Evolutionary conservation across 176 grass and related monocot genomes (phyloP).

Genomic region (Triticum timopheevii): DNA sequence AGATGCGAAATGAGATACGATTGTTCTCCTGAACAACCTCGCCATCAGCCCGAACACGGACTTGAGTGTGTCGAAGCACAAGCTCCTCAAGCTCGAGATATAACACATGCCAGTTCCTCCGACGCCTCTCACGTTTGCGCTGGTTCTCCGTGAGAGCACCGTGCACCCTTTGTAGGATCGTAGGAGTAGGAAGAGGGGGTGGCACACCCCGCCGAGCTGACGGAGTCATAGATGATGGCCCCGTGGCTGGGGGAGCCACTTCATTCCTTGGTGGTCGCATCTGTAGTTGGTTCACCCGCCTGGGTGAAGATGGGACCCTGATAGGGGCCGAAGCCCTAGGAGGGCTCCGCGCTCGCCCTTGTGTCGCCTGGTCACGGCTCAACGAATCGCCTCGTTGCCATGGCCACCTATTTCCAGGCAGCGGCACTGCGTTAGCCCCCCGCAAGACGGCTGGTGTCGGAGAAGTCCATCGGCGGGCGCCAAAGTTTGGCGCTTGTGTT

Average conservation of each 20-base stretch:
- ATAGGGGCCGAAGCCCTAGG: not conserved
- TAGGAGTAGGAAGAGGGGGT: not conserved
- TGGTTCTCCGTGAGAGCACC: not conserved
- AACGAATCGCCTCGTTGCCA: not conserved
- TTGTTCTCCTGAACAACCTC: too few relatives aligned
- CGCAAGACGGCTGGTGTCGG: not conserved
- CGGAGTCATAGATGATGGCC: not conserved
- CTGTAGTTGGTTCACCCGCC: not conserved
- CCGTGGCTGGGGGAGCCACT: too few relatives aligned
- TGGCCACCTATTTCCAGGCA: not conserved
- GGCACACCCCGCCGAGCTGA: not conserved
- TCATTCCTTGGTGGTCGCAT: not conserved
- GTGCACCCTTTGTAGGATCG: not conserved
- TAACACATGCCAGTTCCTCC: not conserved
- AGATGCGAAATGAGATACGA: too few relatives aligned
- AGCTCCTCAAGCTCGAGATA: not conserved
- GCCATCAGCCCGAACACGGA: too few relatives aligned
- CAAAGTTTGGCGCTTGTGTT: not conserved
- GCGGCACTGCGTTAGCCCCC: not conserved
- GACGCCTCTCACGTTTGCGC: not conserved
- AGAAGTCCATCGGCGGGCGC: not conserved
- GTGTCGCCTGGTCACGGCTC: rapidly evolving
- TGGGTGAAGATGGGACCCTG: not conserved
- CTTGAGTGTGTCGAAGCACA: not conserved
- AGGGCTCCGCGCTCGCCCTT: not conserved